A percentile compares a stretch with the other conserved stretches of the same genome.
phyloP scores from a whole-genome alignment of 768 basidiomycete genomes.

The Tricholoma sp. region DNA sequence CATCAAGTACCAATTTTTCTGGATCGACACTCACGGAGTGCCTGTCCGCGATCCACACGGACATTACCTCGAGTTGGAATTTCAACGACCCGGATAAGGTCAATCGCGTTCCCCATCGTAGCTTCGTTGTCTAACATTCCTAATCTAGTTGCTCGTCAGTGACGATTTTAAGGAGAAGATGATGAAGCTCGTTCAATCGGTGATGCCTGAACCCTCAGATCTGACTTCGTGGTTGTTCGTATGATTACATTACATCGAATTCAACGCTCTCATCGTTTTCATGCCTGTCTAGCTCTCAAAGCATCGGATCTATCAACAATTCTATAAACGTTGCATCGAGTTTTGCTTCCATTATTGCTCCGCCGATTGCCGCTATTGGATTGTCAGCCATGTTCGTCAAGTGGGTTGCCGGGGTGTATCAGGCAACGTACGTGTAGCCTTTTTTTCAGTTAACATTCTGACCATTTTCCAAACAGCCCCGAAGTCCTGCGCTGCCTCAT shows the following conservation, averaged over 20 bases:
- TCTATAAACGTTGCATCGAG: neutral
- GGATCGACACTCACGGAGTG: conserved; percentile 2
- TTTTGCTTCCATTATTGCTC: neutral
- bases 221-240: neutral
- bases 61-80: conserved; percentile 22
- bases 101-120: neutral
- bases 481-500: neutral
- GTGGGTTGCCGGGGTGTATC: neutral
- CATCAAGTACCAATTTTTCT: conserved; percentile 4
- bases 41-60: conserved; percentile 11
- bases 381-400: neutral
- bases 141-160: neutral
- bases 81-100: conserved; percentile 18
- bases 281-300: neutral
- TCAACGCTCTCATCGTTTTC: neutral
- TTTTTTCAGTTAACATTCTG: neutral
- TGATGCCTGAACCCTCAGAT: neutral
- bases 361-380: neutral
- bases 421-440: neutral
- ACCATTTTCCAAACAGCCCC: neutral
- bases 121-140: neutral
- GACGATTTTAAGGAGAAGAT: neutral
- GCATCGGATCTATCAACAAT: neutral
- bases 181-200: neutral
- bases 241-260: neutral